Evolutionary conservation across 1,284 basidiomycete species (phyloP).

Genomic region (Sporisorium graminicola): DNA sequence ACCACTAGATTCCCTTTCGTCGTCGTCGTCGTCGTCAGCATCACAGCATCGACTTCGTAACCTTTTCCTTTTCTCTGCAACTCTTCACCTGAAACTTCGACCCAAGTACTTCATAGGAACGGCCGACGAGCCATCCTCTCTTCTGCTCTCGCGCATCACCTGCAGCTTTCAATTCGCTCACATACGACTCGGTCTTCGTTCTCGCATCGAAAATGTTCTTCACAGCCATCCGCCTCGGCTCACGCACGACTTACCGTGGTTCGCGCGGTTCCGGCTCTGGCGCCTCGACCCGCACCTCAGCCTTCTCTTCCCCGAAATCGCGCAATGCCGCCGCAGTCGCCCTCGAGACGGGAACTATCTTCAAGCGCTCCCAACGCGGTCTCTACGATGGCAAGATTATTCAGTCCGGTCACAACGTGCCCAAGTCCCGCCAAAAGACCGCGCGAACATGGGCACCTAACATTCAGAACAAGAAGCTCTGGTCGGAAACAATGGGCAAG

Average conservation of each 20-base stretch:
- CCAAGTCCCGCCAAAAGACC: slow-evolving; percentile 68
- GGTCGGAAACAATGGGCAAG: slow-evolving; percentile 47
- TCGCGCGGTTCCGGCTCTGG: slow-evolving; percentile 63
- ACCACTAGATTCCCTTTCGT: too few relatives aligned
- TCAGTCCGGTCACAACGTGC: slow-evolving; percentile 66
- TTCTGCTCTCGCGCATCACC: not conserved
- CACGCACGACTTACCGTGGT: slow-evolving; percentile 68
- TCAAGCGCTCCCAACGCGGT: slow-evolving; percentile 67
- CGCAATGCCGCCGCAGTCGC: slow-evolving; percentile 47
- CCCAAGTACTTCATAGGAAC: not conserved
- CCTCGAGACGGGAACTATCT: slow-evolving; percentile 50
- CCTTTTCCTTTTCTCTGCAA: too few relatives aligned
- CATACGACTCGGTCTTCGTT: too few relatives aligned
- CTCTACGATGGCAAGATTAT: slow-evolving; percentile 64
- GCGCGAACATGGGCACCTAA: slow-evolving; percentile 63
- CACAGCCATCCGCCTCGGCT: slow-evolving; percentile 59
- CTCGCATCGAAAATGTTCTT: slow-evolving; percentile 53
- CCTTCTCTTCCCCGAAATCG: slow-evolving; percentile 65
- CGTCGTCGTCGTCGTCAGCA: too few relatives aligned
- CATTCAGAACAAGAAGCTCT: slow-evolving; percentile 58
- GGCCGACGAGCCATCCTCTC: not conserved
- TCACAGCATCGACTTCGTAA: too few relatives aligned
- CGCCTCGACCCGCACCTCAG: slow-evolving; percentile 56
- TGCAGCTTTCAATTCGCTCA: not conserved
- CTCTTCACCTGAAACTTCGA: too few relatives aligned